Evolutionary conservation across 495 filamentous ascomycete species (phyloP).

Genomic region (Penicillium atrosanguineum): DNA sequence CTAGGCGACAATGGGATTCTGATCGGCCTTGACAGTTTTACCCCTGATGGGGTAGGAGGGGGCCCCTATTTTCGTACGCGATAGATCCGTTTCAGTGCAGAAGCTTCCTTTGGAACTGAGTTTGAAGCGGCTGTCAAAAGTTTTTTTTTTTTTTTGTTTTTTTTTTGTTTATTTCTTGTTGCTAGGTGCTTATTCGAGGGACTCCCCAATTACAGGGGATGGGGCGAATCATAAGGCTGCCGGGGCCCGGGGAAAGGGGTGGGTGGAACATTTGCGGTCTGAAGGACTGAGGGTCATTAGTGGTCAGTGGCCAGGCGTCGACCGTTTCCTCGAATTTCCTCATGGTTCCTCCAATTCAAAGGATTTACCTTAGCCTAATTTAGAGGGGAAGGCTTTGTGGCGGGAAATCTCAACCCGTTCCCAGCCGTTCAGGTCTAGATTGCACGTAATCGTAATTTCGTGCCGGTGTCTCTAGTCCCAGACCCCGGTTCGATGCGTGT

Average conservation of each 20-base stretch:
- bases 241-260: background rate
- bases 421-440: slow-evolving; percentile 4
- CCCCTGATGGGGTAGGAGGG: background rate
- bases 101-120: background rate
- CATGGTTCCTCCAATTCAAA: background rate
- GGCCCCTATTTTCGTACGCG: background rate
- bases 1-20: background rate
- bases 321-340: background rate
- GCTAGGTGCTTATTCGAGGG: too few relatives aligned
- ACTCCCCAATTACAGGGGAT: background rate
- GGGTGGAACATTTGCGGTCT: slow-evolving; percentile 24
- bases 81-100: background rate
- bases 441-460: background rate
- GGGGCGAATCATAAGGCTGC: slow-evolving; percentile 20
- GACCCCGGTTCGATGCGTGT: slow-evolving; percentile 15
- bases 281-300: slow-evolving; percentile 21
- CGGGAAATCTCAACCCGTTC: slow-evolving; percentile 20
- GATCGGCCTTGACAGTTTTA: background rate
- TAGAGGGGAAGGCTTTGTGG: slow-evolving; percentile 4
- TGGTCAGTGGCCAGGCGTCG: slow-evolving; percentile 19
- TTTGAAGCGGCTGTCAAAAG: background rate
- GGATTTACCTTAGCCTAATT: background rate
- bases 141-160: background rate
- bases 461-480: slow-evolving; percentile 3
- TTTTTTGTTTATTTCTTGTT: background rate